A percentile compares a stretch with the other conserved stretches of the same genome.
Conservation (phyloP, 202 grass and related monocot species). For the Panicum virgatum region DNA sequence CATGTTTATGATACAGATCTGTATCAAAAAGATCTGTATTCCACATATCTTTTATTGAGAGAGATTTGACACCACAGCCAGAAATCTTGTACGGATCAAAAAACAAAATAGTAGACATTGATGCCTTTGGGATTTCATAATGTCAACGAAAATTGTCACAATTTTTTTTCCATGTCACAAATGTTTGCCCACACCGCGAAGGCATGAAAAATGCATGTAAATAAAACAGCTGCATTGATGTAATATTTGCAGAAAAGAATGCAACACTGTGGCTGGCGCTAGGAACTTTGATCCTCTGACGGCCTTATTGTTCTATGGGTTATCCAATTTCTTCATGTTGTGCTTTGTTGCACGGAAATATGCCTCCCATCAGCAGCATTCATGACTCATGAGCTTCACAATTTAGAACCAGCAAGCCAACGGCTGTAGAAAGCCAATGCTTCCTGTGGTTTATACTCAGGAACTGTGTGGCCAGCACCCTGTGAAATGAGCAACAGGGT, state of each 20-base stretch:
- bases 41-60: neutral
- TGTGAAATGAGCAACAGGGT: constrained; percentile 12
- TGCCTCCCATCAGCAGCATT: constrained; percentile 18
- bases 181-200: neutral
- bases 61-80: neutral
- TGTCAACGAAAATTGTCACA: neutral
- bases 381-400: constrained; percentile 43
- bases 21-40: neutral
- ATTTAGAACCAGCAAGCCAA: constrained; percentile 55
- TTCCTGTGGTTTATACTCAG: constrained; percentile 86
- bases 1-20: neutral
- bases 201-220: constrained; percentile 5
- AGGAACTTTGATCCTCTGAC: constrained; percentile 19
- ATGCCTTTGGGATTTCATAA: neutral
- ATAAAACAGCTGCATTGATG: neutral
- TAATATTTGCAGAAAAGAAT: constrained; percentile 33
- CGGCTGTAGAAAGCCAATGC: constrained; percentile 71
- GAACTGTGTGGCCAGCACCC: constrained; percentile 90
- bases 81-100: neutral
- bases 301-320: constrained; percentile 27
- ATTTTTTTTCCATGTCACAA: too few relatives aligned
- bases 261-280: neutral
- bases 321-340: neutral
- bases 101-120: neutral
- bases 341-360: constrained; percentile 2